phyloP scores from a whole-genome alignment of 2,329 filamentous ascomycete genomes.

The Myriosclerotinia scirpicola region DNA sequence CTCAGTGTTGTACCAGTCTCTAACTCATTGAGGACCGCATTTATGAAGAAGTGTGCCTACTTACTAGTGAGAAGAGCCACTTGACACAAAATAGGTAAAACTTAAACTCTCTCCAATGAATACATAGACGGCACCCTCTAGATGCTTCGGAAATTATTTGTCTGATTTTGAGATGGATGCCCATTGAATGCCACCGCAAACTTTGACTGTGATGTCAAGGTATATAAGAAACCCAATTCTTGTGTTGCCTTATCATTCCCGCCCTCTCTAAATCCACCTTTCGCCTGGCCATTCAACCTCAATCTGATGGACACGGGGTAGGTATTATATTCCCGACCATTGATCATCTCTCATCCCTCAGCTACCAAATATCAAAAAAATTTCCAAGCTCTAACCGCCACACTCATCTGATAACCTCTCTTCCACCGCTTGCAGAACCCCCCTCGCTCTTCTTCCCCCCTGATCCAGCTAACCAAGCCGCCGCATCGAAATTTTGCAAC shows the following conservation, averaged over 20 bases:
- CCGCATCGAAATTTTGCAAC: slow-evolving; percentile 65
- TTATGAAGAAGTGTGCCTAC: too few relatives aligned
- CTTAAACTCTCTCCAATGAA: neutral
- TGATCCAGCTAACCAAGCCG: slow-evolving; percentile 64
- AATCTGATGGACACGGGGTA: neutral
- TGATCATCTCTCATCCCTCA: neutral
- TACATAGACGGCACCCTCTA: neutral
- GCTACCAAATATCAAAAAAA: neutral
- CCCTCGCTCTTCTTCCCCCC: slow-evolving; percentile 38
- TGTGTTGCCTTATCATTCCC: neutral
- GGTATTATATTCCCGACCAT: neutral
- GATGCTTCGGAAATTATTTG: neutral
- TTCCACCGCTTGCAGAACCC: slow-evolving; percentile 27
- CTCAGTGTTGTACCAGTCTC: too few relatives aligned
- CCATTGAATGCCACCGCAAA: neutral
- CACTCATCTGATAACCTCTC: slow-evolving; percentile 31
- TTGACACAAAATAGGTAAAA: neutral
- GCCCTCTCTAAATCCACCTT: neutral
- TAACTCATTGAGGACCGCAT: too few relatives aligned
- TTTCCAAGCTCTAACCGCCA: neutral
- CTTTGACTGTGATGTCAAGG: neutral
- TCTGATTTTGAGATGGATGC: neutral
- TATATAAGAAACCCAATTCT: neutral
- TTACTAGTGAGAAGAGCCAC: too few relatives aligned
- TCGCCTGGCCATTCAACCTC: neutral